phyloP scores from a whole-genome alignment of 495 filamentous ascomycete species.

The Aspergillus asperescens region DNA sequence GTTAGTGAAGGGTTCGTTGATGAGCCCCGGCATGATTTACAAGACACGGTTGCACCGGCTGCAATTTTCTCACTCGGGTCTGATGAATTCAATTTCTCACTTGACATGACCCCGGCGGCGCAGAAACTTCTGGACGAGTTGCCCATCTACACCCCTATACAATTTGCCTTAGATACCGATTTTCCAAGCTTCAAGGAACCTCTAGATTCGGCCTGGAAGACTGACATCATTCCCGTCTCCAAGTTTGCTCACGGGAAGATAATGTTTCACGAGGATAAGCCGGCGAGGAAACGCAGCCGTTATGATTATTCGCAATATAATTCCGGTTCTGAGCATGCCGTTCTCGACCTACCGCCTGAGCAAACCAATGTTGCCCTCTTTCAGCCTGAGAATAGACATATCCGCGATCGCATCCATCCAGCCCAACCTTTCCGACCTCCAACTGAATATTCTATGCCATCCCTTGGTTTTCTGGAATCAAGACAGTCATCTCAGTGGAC shows the following conservation, averaged over 20 bases:
- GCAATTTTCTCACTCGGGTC: constrained; percentile 76
- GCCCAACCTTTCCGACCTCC: constrained; percentile 91
- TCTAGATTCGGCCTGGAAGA: constrained; percentile 67
- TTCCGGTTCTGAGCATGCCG: constrained; percentile 53
- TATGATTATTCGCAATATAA: constrained; percentile 68
- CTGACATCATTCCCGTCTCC: constrained; percentile 73
- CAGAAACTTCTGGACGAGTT: constrained; percentile 83
- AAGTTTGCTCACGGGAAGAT: constrained; percentile 84
- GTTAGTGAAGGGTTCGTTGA: constrained; percentile 46
- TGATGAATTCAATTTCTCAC: constrained; percentile 74
- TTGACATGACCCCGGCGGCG: constrained; percentile 67
- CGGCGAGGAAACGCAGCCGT: constrained; percentile 68
- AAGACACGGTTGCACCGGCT: constrained; percentile 51
- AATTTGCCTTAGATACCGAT: constrained; percentile 51
- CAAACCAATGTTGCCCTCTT: constrained; percentile 80
- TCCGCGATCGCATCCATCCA: constrained; percentile 86
- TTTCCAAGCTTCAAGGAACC: constrained; percentile 51
- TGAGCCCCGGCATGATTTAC: constrained; percentile 38
- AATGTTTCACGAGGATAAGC: constrained; percentile 57
- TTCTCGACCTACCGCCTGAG: constrained; percentile 56
- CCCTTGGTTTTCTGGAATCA: constrained; percentile 80
- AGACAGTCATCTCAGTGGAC: constrained; percentile 87
- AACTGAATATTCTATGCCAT: constrained; percentile 81
- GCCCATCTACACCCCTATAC: constrained; percentile 68
- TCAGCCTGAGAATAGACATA: constrained; percentile 79